Percentiles rank a stretch among this genome's conserved stretches.
These are phyloP conservation scores for Malus sylvestris DNA, from an alignment of 306 rosid genomes.

Conservation along the genomic window DNA sequence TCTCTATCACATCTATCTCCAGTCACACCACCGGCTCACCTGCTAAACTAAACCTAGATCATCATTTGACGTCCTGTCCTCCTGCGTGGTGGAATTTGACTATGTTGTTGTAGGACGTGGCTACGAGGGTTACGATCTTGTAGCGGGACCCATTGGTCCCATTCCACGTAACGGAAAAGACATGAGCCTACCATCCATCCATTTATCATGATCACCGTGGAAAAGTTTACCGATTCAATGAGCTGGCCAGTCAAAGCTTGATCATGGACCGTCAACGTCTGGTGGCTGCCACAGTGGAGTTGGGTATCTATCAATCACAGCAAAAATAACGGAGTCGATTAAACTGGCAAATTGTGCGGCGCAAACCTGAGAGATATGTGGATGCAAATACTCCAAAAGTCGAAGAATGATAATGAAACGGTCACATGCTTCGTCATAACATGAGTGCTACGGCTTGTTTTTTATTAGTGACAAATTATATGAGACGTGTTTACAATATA, in stretches of 20 bases:
- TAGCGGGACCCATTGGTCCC: background rate
- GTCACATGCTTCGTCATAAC: too few species aligned
- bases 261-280: background rate
- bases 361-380: background rate
- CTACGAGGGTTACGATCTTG: background rate
- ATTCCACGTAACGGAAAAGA: background rate
- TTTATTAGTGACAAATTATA: background rate
- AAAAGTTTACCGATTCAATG: background rate
- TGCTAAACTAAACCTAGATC: too few species aligned
- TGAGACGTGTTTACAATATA: too few species aligned
- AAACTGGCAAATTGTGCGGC: constrained; percentile 20
- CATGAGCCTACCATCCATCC: constrained; percentile 1
- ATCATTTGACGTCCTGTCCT: too few species aligned
- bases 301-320: background rate
- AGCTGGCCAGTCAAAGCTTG: constrained; percentile 5
- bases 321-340: too few species aligned
- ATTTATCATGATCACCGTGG: background rate
- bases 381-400: too few species aligned
- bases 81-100: too few species aligned
- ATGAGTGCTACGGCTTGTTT: too few species aligned
- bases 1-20: too few species aligned
- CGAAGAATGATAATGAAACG: too few species aligned
- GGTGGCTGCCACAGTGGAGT: background rate
- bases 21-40: too few species aligned
- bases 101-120: background rate